Conservation (phyloP, 1,284 basidiomycete species). For the Papiliotrema terrestris region DNA sequence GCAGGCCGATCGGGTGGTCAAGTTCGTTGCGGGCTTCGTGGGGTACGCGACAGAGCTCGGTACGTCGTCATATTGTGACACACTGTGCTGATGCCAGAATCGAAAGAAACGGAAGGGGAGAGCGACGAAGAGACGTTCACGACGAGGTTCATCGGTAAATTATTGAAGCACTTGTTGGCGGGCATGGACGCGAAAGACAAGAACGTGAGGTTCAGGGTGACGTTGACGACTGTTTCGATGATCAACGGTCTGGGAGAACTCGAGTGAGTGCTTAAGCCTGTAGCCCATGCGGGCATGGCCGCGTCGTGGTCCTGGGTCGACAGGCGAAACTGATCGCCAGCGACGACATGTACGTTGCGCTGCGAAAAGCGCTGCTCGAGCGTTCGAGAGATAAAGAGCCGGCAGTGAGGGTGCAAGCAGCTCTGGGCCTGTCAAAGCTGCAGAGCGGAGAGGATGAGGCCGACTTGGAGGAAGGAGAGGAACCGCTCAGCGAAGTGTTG, state of each 20-base stretch:
- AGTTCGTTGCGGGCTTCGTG: constrained; percentile 79
- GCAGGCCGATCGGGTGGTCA: constrained; percentile 75
- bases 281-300: not conserved
- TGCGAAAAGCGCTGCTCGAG: constrained; percentile 69
- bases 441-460: constrained; percentile 70
- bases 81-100: constrained; percentile 11
- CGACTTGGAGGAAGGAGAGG: constrained; percentile 62
- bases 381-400: constrained; percentile 83
- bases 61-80: constrained; percentile 42
- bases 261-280: constrained; percentile 59
- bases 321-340: constrained; percentile 55
- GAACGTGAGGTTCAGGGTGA: constrained; percentile 73
- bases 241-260: constrained; percentile 76
- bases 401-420: constrained; percentile 76
- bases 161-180: constrained; percentile 73
- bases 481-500: constrained; percentile 64
- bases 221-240: constrained; percentile 75
- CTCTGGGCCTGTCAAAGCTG: constrained; percentile 79
- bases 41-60: constrained; percentile 75
- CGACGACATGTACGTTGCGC: constrained; percentile 71
- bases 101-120: constrained; percentile 53
- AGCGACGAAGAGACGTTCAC: constrained; percentile 69
- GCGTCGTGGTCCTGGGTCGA: no score
- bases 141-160: constrained; percentile 67
- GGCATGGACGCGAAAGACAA: constrained; percentile 91